Base-by-base conservation (phyloP, 2,329 filamentous ascomycete genomes). In the Rosellinia necatrix region DNA sequence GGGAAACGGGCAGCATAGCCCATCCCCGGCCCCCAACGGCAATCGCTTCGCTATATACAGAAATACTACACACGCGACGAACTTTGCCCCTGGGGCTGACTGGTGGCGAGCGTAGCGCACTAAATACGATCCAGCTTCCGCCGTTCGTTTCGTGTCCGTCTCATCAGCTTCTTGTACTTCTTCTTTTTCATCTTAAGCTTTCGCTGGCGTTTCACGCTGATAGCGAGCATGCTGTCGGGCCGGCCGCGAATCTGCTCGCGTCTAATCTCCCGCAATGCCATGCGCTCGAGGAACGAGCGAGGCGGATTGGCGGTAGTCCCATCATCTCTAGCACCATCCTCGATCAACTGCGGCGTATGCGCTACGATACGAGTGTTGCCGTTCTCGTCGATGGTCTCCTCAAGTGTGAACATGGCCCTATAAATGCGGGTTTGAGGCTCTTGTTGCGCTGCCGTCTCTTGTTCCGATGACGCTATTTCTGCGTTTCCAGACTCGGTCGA, bases 101-200 rank as follows among this genome's bases (percentile, higher is more conserved):
- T 24, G 38, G 27, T 17, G 19, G 24, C 21, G 30, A 41, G 15
- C 30, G 10, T 13, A 19, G 12, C 52, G 54, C 41, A 59, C 75
- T 78, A 85, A 62, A 83, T 78, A 70, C 86, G 83, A 68, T 89
- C 91, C 68, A 94, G 80, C 79, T 92, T 96, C 72, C 92, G 86
- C 72, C 93, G 88, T 79, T 92, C 75, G 72, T 91, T 93, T 73
- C 93, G 86, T 70, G 93, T 97, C 75, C 86, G 84, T 81, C 89
- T 90, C 90, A 96, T 92, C 66, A 97, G 81, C 85, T 99, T 99
- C 92, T 97, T 97, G 77, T 96, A 96, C 87, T 99, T 99, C 84
- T 97, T 93, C 85, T 97, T 99, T 90, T 99, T 99, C 92, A 99
- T 99, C 85, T 92, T 96, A 70, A 97, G 78, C 79, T 94, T 96